Evolutionary conservation across 2,329 filamentous ascomycete genomes (phyloP), one percentile per base, ranked within the genome.

Genomic region (Ceratocystis ficicola): DNA sequence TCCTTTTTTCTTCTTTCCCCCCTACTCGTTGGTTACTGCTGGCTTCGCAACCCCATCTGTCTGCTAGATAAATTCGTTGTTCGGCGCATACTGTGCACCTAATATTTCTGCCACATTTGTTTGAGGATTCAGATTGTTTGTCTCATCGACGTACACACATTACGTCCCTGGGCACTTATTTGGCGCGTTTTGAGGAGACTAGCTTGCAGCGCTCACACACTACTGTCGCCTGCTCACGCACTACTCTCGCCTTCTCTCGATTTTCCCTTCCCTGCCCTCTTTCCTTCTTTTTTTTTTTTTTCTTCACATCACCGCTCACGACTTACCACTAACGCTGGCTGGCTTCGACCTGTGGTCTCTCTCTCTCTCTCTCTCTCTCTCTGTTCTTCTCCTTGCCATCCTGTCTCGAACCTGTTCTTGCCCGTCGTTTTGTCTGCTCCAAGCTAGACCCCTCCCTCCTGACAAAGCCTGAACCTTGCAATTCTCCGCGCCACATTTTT

Each of bases 61-160:
- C 48, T 52, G 22, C 48, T 10, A 10, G 2, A 25, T 28, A 52
- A 41, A 41, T 25, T 25, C 10, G 20, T 20, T 52, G 20, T 52
- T 52, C 48, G 20, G 48, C 10, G 20, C 48, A 52, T 52, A 25
- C 15, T 52, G 48, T 15, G 48, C 28, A 52, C 48, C 20, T 25
- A 52, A 25, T n/a, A 44, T 20, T 48, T 61, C 36, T 41, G 17
- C 41, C 17, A 32, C 30, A 30, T 36, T 30, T 50, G 32, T 63
- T 63, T 63, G 61, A 63, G 61, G 61, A 44, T 50, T 25, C 12
- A 59, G 55, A n/a, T 59, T 59, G 55, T 30, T 59, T 59, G 55
- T 59, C 55, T 59, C 55, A 59, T 59, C 55, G 28, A 30, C 55
- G 55, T 59, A 59, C 55, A 59, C 20, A 59, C 55, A 59, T 59